Evolutionary conservation across 139 green algal species (phyloP).

Genomic region (Picochlorum sp.): DNA sequence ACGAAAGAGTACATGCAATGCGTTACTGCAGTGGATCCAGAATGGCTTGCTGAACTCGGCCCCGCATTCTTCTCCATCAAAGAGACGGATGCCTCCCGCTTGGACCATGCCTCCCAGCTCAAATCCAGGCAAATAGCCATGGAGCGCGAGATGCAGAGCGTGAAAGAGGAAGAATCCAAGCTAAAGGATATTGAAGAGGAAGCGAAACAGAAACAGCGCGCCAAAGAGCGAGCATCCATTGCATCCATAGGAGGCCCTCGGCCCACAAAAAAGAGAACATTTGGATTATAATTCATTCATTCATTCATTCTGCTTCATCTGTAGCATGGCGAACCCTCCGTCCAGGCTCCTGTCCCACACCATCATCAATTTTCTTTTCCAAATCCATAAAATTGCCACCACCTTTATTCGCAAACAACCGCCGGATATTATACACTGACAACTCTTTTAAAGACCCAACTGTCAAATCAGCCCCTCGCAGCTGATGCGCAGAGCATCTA

Average conservation of each 20-base stretch:
- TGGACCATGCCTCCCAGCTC: conserved; percentile 56
- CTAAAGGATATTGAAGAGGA: background rate
- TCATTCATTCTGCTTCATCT: background rate
- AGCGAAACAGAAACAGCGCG: conserved; percentile 25
- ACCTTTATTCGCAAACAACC: conserved; percentile 39
- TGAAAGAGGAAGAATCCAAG: conserved; percentile 20
- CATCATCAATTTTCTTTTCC: conserved; percentile 8
- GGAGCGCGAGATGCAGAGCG: conserved; percentile 58
- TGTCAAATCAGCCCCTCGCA: conserved; percentile 74
- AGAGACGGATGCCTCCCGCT: conserved; percentile 60
- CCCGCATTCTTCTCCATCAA: conserved; percentile 99
- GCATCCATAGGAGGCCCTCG: conserved; percentile 50
- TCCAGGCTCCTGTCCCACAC: background rate
- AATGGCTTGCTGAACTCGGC: conserved; percentile 95
- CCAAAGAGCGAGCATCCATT: conserved; percentile 50
- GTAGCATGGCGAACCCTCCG: background rate
- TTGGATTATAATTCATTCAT: conserved; percentile 26
- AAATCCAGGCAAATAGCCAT: conserved; percentile 63
- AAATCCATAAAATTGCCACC: conserved; percentile 53
- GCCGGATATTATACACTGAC: conserved; percentile 75
- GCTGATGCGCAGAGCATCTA: conserved; percentile 40
- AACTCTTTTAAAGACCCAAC: conserved; percentile 60
- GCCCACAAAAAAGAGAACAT: conserved; percentile 16
- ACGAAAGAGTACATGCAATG: conserved; percentile 98
- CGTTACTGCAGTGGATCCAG: conserved; percentile 93